Evolutionary conservation across 495 filamentous ascomycete genomes (phyloP), one percentile per base, ranked within the genome.

Genomic region (Aspergillus bertholletiae): DNA sequence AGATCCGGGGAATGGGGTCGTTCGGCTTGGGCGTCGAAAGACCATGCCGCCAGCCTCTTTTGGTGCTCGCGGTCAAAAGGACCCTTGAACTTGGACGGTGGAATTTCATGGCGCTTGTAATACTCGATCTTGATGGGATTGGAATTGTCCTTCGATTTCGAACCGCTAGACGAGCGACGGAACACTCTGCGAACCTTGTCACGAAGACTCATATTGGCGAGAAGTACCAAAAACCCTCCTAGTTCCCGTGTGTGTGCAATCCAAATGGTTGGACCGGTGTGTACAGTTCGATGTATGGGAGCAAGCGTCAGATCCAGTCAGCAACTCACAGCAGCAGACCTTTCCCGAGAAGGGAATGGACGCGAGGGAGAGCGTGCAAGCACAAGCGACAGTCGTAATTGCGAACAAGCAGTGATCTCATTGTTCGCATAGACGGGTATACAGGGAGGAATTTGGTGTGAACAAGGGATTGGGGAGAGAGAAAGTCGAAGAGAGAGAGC

Each of bases 11-110:
- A 69, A 37, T 72, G 71, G 24, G 56, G 52, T 13, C 72, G 72
- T 49, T 67, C 74, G 27, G 55, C 66, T 55, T 58, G 72, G 40
- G 73, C 75, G 49, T 55, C 60, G 5, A 82, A 82, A 20, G 71
- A 76, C 74, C 78, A 82, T 11, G 76, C 70, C n/a, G 74, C 70
- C 50, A 82, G 53, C 27, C 63, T 66, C 26, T 74, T 73, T 59
- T 78, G 75, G 56, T 82, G 79, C 55, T 73, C 72, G 46, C 68
- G 72, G 57, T 82, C 76, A 57, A 77, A 79, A 0, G 79, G 78
- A 4, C 78, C 79, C 2, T 68, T 68, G 52, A 81, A 82, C 49
- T 82, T 82, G 20, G 79, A 78, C 11, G 68, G 72, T 2, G 79
- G 79, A 30, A 76, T 67, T 55, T 81, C 79, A 55, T 69, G 57